These are phyloP conservation scores for Pythium insidiosum DNA, from an alignment of 352 stramenopile genomes.

Conservation along the genomic window DNA sequence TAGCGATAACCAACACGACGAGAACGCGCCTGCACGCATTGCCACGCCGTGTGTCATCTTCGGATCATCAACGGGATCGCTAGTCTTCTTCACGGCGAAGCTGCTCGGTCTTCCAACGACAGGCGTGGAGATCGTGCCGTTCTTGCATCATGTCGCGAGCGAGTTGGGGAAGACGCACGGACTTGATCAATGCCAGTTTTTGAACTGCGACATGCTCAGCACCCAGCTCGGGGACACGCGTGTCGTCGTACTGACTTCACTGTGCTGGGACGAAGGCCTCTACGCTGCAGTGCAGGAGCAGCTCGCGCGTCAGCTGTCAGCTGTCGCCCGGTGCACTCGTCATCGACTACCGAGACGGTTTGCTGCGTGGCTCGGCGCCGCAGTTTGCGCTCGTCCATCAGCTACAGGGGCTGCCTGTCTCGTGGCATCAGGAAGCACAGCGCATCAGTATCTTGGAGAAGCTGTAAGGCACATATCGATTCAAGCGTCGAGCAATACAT, in stretches of 20 bases:
- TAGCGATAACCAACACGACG: no score
- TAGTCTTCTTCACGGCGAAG: slow-evolving; percentile 43
- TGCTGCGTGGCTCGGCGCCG: slow-evolving; percentile 14
- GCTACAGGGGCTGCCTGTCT: slow-evolving; percentile 23
- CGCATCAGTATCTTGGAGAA: no score
- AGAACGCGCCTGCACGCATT: neutral
- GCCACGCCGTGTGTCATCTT: slow-evolving; percentile 21
- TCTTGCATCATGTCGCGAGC: slow-evolving; percentile 19
- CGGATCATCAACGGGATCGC: slow-evolving; percentile 42
- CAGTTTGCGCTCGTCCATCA: slow-evolving; percentile 19
- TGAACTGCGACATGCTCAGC: slow-evolving; percentile 35
- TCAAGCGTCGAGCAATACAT: no score
- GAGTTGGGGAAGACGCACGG: slow-evolving; percentile 8
- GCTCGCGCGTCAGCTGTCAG: slow-evolving; percentile 26
- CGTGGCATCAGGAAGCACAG: slow-evolving; percentile 30
- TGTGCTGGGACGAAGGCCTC: slow-evolving; percentile 45
- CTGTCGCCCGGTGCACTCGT: slow-evolving; percentile 24
- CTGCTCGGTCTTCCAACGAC: slow-evolving; percentile 15
- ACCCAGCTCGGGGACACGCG: slow-evolving; percentile 14
- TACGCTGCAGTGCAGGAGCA: slow-evolving; percentile 26
- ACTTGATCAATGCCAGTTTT: slow-evolving; percentile 15
- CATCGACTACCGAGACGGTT: slow-evolving; percentile 40
- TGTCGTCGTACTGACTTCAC: slow-evolving; percentile 45
- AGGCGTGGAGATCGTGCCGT: slow-evolving; percentile 47
- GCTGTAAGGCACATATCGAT: no score